Base-by-base conservation (phyloP, 805 yeast genomes). In the Metschnikowia colocasiae region DNA sequence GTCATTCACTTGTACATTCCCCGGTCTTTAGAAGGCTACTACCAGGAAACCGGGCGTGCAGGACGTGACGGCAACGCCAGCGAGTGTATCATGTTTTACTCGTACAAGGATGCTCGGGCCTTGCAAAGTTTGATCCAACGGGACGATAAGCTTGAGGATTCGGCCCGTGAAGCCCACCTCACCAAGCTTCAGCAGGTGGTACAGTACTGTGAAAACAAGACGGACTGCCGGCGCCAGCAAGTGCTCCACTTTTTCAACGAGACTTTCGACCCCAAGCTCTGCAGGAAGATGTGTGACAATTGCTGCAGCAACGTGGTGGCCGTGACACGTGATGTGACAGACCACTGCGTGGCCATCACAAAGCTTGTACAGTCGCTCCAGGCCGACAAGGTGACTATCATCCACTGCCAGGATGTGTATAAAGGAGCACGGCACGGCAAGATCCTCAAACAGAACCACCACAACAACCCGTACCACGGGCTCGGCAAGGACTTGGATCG, bases 41-140 rank as follows among this genome's bases (percentile, higher is more conserved):
- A 94, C 59, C 99, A 94, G 65, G 99, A 94, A 63, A 91, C 98
- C 1, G 99, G 99, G 6, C 81, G 99, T 66, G 99, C 98, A 3
- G 99, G 99, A 4, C 80, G 99, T 69, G 99, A 94, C 69, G 98
- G 99, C 0, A 68, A 78, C 6, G 79, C 73, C 37, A 85, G 96
- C 1, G 84, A 82, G 48, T 94, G 98, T 67, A 77, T 89, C 12
- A 76, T 92, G 78, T 92, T 80, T 57, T 94, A 85, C 64, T 78
- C 83, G 9, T 85, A 84, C 67, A 78, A 78, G 50, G 99, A 92
- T 67, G 95, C 92, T 0, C 71, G 90, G 48, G 70, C 81, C 25
- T 67, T 94, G 38, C 90, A 85, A 63, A 73, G 81, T 15, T 78
- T 89, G 81, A 90, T 94, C 37, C 82, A 82, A 48, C 74, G 82